A percentile compares a stretch with the other conserved stretches of the same genome.
phyloP scores from a whole-genome alignment of 805 yeast species.

The Sungouiozyma ichnusensis region DNA sequence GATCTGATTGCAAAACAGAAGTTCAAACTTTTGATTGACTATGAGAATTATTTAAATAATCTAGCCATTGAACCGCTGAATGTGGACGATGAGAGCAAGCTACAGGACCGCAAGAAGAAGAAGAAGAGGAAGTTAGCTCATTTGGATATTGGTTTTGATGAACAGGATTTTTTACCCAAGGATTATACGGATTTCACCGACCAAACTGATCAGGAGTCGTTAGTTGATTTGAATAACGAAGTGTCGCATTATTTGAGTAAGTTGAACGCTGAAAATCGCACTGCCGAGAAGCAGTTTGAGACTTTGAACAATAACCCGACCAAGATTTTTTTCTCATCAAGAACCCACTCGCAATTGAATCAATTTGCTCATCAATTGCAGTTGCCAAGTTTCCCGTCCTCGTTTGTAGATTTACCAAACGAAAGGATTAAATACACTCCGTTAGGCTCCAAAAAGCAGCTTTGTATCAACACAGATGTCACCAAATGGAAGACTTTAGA shows the following conservation, averaged over 20 bases:
- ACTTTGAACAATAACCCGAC: slow-evolving; percentile 26
- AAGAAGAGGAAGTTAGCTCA: background rate
- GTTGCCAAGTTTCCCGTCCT: slow-evolving; percentile 53
- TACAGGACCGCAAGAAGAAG: background rate
- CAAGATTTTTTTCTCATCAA: slow-evolving; percentile 61
- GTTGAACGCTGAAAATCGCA: slow-evolving; percentile 24
- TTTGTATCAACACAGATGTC: slow-evolving; percentile 66
- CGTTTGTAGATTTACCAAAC: slow-evolving; percentile 30
- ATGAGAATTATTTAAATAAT: slow-evolving; percentile 28
- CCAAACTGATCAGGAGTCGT: background rate
- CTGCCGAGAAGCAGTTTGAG: slow-evolving; percentile 10
- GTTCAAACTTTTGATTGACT: slow-evolving; percentile 20
- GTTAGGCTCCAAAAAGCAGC: slow-evolving; percentile 73
- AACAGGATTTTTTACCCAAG: slow-evolving; percentile 14
- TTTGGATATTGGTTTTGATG: slow-evolving; percentile 23
- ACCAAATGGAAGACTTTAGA: slow-evolving; percentile 36
- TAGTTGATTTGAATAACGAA: slow-evolving; percentile 26
- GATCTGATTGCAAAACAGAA: slow-evolving; percentile 20
- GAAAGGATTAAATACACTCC: slow-evolving; percentile 63
- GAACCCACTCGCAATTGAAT: slow-evolving; percentile 82
- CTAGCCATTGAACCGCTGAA: background rate
- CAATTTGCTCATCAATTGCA: slow-evolving; percentile 70
- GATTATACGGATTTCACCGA: slow-evolving; percentile 28
- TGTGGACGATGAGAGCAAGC: no score
- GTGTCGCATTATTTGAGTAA: slow-evolving; percentile 38